A percentile compares a stretch with the other conserved stretches of the same genome.
Evolutionary conservation across 2,329 filamentous ascomycete species (phyloP).

Genomic region (Calonectria multiphialidica): DNA sequence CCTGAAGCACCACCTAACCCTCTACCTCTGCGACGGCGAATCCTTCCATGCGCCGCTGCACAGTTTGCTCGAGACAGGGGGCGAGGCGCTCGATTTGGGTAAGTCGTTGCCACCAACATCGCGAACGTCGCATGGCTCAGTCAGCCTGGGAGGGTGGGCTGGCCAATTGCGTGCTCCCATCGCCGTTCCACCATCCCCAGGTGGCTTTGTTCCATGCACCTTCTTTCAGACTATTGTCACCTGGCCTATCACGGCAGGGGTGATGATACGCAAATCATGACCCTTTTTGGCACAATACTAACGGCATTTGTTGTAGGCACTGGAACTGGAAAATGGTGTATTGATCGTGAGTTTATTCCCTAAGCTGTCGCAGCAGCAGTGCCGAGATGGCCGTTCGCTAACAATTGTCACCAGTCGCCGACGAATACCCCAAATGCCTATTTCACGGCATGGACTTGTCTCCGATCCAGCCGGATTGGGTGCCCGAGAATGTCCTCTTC

Average conservation of each 20-base stretch:
- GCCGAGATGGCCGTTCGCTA: constrained; percentile 13
- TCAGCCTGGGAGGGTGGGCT: background rate
- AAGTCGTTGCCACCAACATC: constrained; percentile 30
- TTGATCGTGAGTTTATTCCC: constrained; percentile 58
- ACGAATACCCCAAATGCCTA: constrained; percentile 56
- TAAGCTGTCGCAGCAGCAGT: background rate
- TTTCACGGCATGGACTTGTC: constrained; percentile 65
- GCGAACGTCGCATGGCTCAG: background rate
- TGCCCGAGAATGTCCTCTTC: constrained; percentile 64
- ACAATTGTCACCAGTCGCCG: constrained; percentile 54
- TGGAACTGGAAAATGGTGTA: constrained; percentile 64
- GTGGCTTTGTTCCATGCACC: background rate
- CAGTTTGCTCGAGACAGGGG: constrained; percentile 51
- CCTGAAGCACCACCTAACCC: constrained; percentile 54
- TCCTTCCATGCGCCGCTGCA: constrained; percentile 60
- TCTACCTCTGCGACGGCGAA: constrained; percentile 53
- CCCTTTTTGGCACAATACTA: background rate
- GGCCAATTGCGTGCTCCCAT: constrained; percentile 2
- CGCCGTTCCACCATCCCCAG: background rate
- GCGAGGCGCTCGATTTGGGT: constrained; percentile 62
- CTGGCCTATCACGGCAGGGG: background rate
- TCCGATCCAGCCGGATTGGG: constrained; percentile 64
- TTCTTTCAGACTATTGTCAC: background rate
- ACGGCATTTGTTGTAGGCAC: constrained; percentile 52
- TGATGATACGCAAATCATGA: background rate